Base-by-base conservation (phyloP, 1,139 yeast genomes). In the Sporopachydermia cereana region DNA sequence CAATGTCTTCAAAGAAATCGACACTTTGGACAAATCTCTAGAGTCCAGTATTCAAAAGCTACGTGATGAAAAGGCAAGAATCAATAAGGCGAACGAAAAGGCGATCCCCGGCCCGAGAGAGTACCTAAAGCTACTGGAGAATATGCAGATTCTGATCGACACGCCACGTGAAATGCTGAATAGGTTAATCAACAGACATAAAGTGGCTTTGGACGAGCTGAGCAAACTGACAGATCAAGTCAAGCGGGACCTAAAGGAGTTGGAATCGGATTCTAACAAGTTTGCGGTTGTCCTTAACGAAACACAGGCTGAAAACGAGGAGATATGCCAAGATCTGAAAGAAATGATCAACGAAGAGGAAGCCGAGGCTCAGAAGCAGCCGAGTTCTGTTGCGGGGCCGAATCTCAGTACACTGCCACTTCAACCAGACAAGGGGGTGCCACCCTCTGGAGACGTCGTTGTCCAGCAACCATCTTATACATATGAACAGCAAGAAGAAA, bases 241-340 rank as follows among this genome's bases (percentile, higher is more conserved):
- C 42, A 61, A 66, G 31, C 74, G 70, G 30, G 71, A 75, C 44
- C 49, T 69, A 24, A 57, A 62, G 41, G 61, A 73, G 1, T 80
- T 77, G 50, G 69, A 71, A 17, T 57, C 60, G 5, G 74, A 71
- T 52, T 55, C 68, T 27, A 56, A 56, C 31, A 67, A 71, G 36
- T 63, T 79, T 29, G 60, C 22, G 5, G 22, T 34, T 12, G 39
- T 34, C 5, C 18, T 34, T 20, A 34, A 64, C n/a, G 61, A 62
- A 9, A 72, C 72, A 51, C 55, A 66, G 24, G 51, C 48, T 4
- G 61, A 62, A 36, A 66, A 72, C 25, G 52, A 56, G 18, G 61
- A 64, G 36, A 72, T 78, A 1, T 64, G 72, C 48, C 54, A 56
- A 3, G 80, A 76, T 50, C 62, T 77, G 29, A 63, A 64, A 44